Conservation (phyloP, 768 basidiomycete genomes). For the Neoboletus brunneissimus region DNA sequence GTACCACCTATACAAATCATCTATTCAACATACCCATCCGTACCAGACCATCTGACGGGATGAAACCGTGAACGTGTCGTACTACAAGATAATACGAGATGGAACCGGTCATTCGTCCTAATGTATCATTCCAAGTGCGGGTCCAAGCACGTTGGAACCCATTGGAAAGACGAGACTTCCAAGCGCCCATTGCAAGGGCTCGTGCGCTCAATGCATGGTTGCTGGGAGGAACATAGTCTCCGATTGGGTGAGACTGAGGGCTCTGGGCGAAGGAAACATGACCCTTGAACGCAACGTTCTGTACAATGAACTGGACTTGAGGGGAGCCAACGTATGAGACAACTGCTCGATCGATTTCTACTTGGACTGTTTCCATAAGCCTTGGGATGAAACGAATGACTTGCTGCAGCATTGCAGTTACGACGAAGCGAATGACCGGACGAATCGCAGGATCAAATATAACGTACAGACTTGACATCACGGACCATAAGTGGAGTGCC, state of each 20-base stretch:
- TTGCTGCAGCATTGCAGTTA: constrained; percentile 54
- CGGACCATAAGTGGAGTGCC: constrained; percentile 33
- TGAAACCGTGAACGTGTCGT: constrained; percentile 44
- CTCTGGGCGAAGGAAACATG: constrained; percentile 54
- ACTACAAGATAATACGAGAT: constrained; percentile 51
- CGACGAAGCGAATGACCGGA: constrained; percentile 54
- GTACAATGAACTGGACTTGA: constrained; percentile 49
- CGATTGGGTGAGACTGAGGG: constrained; percentile 29
- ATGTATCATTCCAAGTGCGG: constrained; percentile 66
- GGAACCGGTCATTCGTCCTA: constrained; percentile 61
- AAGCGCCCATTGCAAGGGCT: constrained; percentile 53
- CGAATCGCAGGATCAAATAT: constrained; percentile 58
- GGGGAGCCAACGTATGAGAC: constrained; percentile 51
- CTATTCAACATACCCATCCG: constrained; percentile 30
- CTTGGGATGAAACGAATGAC: constrained; percentile 65
- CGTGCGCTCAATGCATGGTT: constrained; percentile 28
- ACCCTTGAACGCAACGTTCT: constrained; percentile 51
- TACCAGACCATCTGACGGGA: constrained; percentile 24
- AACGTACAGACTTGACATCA: constrained; percentile 37
- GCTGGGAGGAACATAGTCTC: constrained; percentile 13
- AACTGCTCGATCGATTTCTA: constrained; percentile 58
- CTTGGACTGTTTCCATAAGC: constrained; percentile 62
- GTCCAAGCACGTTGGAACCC: constrained; percentile 66
- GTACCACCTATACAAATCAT: background rate
- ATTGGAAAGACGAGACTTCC: constrained; percentile 57